These are phyloP conservation scores for Pyrenophora teres DNA, from an alignment of 2,329 filamentous ascomycete species.

Conservation along the genomic window DNA sequence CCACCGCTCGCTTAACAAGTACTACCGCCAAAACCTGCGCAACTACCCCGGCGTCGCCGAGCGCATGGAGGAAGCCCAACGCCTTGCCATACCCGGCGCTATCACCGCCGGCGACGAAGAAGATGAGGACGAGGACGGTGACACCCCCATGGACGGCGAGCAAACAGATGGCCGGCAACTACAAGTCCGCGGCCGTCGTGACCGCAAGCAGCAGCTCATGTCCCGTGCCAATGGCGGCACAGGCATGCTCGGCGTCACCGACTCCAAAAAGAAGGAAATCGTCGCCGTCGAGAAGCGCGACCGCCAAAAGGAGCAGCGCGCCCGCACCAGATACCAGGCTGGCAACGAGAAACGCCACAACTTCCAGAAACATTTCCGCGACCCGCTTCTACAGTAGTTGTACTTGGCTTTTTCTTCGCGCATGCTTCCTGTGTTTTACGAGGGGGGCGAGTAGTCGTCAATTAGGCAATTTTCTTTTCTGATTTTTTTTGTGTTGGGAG, in stretches of 20 bases:
- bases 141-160: conserved; percentile 38
- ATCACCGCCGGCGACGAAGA: conserved; percentile 58
- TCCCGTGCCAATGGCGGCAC: conserved; percentile 72
- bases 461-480: no score
- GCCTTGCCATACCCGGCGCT: conserved; percentile 47
- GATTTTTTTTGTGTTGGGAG: no score
- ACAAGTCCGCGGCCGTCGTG: conserved; percentile 45
- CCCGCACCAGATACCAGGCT: conserved; percentile 65
- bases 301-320: conserved; percentile 66
- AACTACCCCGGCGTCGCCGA: conserved; percentile 81
- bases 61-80: conserved; percentile 64
- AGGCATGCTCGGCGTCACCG: conserved; percentile 77
- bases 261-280: conserved; percentile 74
- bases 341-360: conserved; percentile 75
- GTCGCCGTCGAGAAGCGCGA: conserved; percentile 70
- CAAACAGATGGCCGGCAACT: conserved; percentile 13
- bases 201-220: conserved; percentile 47
- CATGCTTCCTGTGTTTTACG: no score
- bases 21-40: conserved; percentile 91
- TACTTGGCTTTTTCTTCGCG: neutral
- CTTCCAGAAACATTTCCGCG: conserved; percentile 75
- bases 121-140: conserved; percentile 51
- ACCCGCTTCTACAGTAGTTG: conserved; percentile 58
- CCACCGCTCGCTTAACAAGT: conserved; percentile 83
- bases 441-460: no score